These are phyloP conservation scores for Eucalyptus camaldulensis DNA, from an alignment of 345 rosid species.

Conservation along the genomic window DNA sequence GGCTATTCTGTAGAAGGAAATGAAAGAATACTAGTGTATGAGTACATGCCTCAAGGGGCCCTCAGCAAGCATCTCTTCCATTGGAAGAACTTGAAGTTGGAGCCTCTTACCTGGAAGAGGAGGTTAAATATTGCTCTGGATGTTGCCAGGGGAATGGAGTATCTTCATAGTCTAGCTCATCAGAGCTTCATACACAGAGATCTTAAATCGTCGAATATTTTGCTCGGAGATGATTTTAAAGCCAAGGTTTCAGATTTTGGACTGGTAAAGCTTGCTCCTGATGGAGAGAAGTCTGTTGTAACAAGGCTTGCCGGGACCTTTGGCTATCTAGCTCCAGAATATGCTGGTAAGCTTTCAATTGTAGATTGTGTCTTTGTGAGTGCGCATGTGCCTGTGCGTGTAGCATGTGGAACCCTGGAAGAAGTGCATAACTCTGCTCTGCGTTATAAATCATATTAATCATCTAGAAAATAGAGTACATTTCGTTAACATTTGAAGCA, in stretches of 20 bases:
- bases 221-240: conserved; percentile 58
- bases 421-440: neutral
- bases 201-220: conserved; percentile 66
- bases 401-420: neutral
- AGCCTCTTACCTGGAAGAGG: conserved; percentile 67
- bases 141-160: conserved; percentile 78
- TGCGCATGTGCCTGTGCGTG: neutral
- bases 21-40: conserved; percentile 67
- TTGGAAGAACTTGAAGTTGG: conserved; percentile 53
- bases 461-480: neutral
- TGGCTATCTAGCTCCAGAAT: conserved; percentile 83
- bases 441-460: neutral
- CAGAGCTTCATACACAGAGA: conserved; percentile 72
- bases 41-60: conserved; percentile 75
- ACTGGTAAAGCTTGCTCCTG: conserved; percentile 71
- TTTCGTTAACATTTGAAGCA: neutral
- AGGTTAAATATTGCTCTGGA: conserved; percentile 60
- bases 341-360: conserved; percentile 44
- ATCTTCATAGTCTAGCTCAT: conserved; percentile 65
- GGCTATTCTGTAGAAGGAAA: conserved; percentile 58
- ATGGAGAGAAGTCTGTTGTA: conserved; percentile 44
- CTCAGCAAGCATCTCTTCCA: conserved; percentile 68
- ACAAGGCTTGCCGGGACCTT: conserved; percentile 78
- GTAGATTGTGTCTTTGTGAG: neutral
- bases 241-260: conserved; percentile 84